Evolutionary conservation across 192 early-diverging fungal genomes (phyloP).

Genomic region (Borealophlyctis nickersoniae): DNA sequence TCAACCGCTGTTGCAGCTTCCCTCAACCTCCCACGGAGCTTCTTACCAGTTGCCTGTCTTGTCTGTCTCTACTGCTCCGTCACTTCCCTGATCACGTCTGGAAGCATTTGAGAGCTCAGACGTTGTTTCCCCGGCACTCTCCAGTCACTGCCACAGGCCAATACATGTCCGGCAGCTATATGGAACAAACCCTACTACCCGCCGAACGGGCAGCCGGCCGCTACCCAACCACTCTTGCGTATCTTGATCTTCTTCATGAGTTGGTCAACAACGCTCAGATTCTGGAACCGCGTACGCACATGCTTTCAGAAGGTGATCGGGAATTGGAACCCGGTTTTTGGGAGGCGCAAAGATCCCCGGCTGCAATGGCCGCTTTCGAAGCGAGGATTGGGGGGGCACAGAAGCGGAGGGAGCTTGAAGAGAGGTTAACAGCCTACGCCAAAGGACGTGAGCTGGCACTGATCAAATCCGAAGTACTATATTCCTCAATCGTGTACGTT

Average conservation of each 20-base stretch:
- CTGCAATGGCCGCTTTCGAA: conserved; percentile 2
- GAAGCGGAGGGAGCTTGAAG: conserved; percentile 4
- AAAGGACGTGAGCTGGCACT: not conserved
- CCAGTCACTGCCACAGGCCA: not conserved
- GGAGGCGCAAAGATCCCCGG: conserved; percentile 5
- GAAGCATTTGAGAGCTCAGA: conserved; percentile 33
- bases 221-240: conserved; percentile 42
- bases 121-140: conserved; percentile 35
- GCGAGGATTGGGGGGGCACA: conserved; percentile 8
- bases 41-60: conserved; percentile 34
- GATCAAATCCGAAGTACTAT: conserved; percentile 33
- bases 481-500: conserved; percentile 37
- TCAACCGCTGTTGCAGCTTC: conserved; percentile 29
- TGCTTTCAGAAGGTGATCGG: not conserved
- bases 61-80: conserved; percentile 26
- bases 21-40: conserved; percentile 30
- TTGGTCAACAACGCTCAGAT: conserved; percentile 33
- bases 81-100: conserved; percentile 31
- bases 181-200: conserved; percentile 45
- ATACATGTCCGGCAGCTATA: conserved; percentile 27
- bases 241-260: conserved; percentile 37
- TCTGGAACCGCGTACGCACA: conserved; percentile 1
- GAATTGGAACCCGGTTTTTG: conserved; percentile 26
- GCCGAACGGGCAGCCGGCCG: conserved; percentile 33
- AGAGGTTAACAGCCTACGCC: conserved; percentile 1